Evolutionary conservation across 2,329 filamentous ascomycete species (phyloP), one percentile per base, ranked within the genome.

Genomic region (Fusarium tuaranense): DNA sequence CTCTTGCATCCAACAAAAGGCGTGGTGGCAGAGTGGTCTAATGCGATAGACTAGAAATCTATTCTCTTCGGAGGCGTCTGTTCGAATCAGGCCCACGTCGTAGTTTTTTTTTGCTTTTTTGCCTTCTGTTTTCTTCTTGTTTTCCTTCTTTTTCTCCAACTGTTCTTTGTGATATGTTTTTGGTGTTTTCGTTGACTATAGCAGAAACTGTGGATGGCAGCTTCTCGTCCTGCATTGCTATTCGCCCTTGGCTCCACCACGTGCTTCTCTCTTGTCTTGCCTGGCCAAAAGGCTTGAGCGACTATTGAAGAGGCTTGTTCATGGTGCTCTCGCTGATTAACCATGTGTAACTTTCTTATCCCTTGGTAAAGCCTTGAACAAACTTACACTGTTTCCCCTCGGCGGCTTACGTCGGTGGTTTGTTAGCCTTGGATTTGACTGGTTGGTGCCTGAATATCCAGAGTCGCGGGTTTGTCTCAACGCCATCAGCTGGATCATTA

Each of bases 31-130:
- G 55, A 58, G 55, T 58, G 55, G 55, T 58, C 55, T 58, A 58
- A 58, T 58, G 55, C 55, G 55, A 58, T 58, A 58, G 55, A 58
- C 55, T 58, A 58, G 55, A 58, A 58, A 58, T 58, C 55, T 58
- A 58, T 58, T 58, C 55, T 58, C 55, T 38, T 58, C 55, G 46
- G 46, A 51, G 46, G 46, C 46, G 46, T 51, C 46, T 51, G 46
- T 51, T 51, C 55, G 55, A 58, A 58, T 58, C 55, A 58, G 55
- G 55, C 55, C 55, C 55, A 36, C 55, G 55, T 58, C 55, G 55
- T 38, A n/a, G 7, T 22, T 57, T 58, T 22, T 57, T 58, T 38
- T 57, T 57, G 16, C 6, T 6, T 34, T 55, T 32, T 20, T 22
- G 7, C 2, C n/a, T 32, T 57, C 36, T 36, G 9, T 34, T 13